A percentile compares a stretch with the other conserved stretches of the same genome.
Evolutionary conservation across 1,139 yeast species (phyloP).

Genomic region (Pichia sp.): DNA sequence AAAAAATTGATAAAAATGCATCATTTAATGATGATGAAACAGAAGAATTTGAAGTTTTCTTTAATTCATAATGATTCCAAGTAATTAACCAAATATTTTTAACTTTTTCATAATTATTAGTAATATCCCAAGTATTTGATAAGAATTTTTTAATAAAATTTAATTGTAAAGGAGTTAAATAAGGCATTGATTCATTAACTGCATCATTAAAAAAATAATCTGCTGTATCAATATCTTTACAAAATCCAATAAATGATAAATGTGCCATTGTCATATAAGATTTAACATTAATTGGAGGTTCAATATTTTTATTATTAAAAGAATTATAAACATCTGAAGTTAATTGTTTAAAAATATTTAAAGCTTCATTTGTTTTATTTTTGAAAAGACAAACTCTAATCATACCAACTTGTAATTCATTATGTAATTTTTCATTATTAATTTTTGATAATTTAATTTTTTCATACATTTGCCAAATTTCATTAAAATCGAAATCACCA

Average conservation of each 20-base stretch:
- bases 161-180: slow-evolving; percentile 64
- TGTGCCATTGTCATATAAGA: slow-evolving; percentile 61
- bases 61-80: slow-evolving; percentile 46
- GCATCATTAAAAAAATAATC: slow-evolving; percentile 70
- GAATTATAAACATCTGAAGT: slow-evolving; percentile 33
- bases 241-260: slow-evolving; percentile 73
- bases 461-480: slow-evolving; percentile 42
- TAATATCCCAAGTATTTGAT: slow-evolving; percentile 52
- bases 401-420: slow-evolving; percentile 54
- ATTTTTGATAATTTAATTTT: slow-evolving; percentile 35
- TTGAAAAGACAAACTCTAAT: slow-evolving; percentile 52
- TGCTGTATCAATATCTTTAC: slow-evolving; percentile 68
- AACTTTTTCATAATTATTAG: slow-evolving; percentile 53
- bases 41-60: slow-evolving; percentile 56
- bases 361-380: slow-evolving; percentile 45
- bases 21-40: slow-evolving; percentile 63
- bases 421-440: slow-evolving; percentile 33
- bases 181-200: slow-evolving; percentile 61
- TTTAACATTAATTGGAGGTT: slow-evolving; percentile 30
- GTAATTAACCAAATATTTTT: slow-evolving; percentile 61
- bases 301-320: slow-evolving; percentile 23
- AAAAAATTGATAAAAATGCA: slow-evolving; percentile 61
- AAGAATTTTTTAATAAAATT: slow-evolving; percentile 67
- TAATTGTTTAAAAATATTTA: slow-evolving; percentile 41
- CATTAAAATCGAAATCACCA: slow-evolving; percentile 57